Conservation (phyloP, 2,329 filamentous ascomycete genomes). For the Paraphaeosphaeria minitans region DNA sequence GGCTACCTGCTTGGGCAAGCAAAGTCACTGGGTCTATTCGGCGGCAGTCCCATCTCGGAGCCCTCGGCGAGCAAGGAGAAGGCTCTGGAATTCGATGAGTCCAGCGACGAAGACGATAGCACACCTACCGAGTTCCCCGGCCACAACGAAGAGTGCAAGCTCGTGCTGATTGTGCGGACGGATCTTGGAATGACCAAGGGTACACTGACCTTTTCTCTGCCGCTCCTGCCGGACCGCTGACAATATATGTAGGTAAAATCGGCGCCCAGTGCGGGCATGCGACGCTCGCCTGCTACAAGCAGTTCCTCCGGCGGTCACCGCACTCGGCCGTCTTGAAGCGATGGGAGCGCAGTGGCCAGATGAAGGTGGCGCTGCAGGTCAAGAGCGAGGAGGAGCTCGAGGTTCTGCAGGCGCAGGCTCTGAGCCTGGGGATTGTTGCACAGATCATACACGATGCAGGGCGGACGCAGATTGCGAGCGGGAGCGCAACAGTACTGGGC, state of each 20-base stretch:
- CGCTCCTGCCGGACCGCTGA: not conserved
- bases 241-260: slow-evolving; percentile 76
- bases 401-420: slow-evolving; percentile 77
- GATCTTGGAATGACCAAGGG: slow-evolving; percentile 98
- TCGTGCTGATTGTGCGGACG: slow-evolving; percentile 88
- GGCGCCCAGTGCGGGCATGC: slow-evolving; percentile 94
- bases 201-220: slow-evolving; percentile 47
- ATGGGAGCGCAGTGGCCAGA: slow-evolving; percentile 87
- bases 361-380: slow-evolving; percentile 90
- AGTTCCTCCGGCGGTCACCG: slow-evolving; percentile 63
- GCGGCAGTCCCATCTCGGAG: slow-evolving; percentile 52
- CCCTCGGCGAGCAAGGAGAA: slow-evolving; percentile 22
- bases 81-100: slow-evolving; percentile 31
- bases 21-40: slow-evolving; percentile 74
- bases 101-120: slow-evolving; percentile 38
- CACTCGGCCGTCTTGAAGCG: slow-evolving; percentile 70
- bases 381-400: slow-evolving; percentile 82
- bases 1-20: slow-evolving; percentile 76
- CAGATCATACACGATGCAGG: slow-evolving; percentile 95
- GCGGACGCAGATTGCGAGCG: slow-evolving; percentile 91
- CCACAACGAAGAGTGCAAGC: slow-evolving; percentile 83
- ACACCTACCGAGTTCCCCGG: slow-evolving; percentile 53
- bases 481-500: slow-evolving; percentile 89
- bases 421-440: slow-evolving; percentile 82
- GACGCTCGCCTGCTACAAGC: slow-evolving; percentile 97